Conservation (phyloP, 2,329 filamentous ascomycete species). For the Cercospora citrullina region DNA sequence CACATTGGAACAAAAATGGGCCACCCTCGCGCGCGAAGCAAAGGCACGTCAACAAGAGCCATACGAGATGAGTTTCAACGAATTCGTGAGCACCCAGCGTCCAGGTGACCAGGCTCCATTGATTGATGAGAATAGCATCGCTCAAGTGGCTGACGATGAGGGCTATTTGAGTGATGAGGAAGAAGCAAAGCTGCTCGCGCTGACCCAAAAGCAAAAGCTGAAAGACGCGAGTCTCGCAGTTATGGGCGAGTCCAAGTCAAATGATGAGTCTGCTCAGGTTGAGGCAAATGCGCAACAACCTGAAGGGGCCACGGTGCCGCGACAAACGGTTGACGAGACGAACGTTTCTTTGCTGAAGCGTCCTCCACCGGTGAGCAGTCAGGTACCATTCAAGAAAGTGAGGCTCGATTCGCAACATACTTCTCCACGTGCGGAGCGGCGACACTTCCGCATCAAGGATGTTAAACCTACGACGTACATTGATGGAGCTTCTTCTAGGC, state of each 20-base stretch:
- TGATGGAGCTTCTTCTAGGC: constrained; percentile 4
- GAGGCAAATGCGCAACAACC: constrained; percentile 27
- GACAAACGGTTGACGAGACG: constrained; percentile 11
- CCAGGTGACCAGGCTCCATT: constrained; percentile 45
- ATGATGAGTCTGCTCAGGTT: constrained; percentile 22
- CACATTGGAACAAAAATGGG: constrained; percentile 15
- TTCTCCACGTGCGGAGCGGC: constrained; percentile 20
- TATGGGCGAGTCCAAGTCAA: constrained; percentile 29
- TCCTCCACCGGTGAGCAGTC: constrained; percentile 19
- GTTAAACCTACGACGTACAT: constrained; percentile 16
- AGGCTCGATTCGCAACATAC: constrained; percentile 18
- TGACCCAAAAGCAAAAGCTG: constrained; percentile 36
- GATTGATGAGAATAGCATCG: constrained; percentile 65
- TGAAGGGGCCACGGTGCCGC: constrained; percentile 17
- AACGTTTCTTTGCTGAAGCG: constrained; percentile 25
- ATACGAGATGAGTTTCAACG: constrained; percentile 10
- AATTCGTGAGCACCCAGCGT: constrained; percentile 2
- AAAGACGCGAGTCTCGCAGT: constrained; percentile 25
- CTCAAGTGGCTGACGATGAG: constrained; percentile 45
- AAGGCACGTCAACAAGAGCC: constrained; percentile 15
- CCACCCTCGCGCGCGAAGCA: constrained; percentile 12
- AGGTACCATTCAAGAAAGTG: constrained; percentile 30
- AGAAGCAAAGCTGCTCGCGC: constrained; percentile 36
- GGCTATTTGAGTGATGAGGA: constrained; percentile 49
- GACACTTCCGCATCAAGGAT: constrained; percentile 34